Percentiles rank a stretch among this genome's conserved stretches.
These are phyloP conservation scores for Metarhizium rileyi DNA, from an alignment of 2,329 filamentous ascomycete genomes.

Conservation along the genomic window DNA sequence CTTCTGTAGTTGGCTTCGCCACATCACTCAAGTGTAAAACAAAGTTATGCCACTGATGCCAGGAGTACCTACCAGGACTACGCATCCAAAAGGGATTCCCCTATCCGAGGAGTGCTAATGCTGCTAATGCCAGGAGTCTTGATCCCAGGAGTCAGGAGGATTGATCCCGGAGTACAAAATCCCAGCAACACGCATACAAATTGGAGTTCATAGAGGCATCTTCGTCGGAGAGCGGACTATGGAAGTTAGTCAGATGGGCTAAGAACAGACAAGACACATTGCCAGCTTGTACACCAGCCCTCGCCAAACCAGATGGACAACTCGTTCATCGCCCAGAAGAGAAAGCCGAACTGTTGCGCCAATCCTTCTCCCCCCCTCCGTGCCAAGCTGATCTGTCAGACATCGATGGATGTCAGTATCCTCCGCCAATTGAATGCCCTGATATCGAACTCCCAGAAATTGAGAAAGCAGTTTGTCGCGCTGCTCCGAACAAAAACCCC, in stretches of 20 bases:
- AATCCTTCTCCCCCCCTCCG: slow-evolving; percentile 4
- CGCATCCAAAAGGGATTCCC: no score
- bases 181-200: no score
- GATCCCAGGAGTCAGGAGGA: no score
- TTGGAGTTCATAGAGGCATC: no score
- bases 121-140: no score
- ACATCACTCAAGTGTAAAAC: no score
- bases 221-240: background rate
- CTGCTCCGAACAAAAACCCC: no score
- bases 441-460: slow-evolving; percentile 1
- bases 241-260: background rate
- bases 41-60: no score
- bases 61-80: no score
- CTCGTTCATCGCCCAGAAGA: background rate
- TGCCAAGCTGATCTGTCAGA: slow-evolving; percentile 4
- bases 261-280: background rate
- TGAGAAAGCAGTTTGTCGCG: slow-evolving; percentile 7
- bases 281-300: background rate
- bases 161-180: no score
- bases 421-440: slow-evolving; percentile 4
- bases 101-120: no score
- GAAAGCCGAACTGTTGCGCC: slow-evolving; percentile 3
- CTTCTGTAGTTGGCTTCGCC: no score
- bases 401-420: slow-evolving; percentile 4
- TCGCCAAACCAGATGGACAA: background rate